These are phyloP conservation scores for Incumbomyces lentus DNA, from an alignment of 2,329 filamentous ascomycete species.

Conservation along the genomic window DNA sequence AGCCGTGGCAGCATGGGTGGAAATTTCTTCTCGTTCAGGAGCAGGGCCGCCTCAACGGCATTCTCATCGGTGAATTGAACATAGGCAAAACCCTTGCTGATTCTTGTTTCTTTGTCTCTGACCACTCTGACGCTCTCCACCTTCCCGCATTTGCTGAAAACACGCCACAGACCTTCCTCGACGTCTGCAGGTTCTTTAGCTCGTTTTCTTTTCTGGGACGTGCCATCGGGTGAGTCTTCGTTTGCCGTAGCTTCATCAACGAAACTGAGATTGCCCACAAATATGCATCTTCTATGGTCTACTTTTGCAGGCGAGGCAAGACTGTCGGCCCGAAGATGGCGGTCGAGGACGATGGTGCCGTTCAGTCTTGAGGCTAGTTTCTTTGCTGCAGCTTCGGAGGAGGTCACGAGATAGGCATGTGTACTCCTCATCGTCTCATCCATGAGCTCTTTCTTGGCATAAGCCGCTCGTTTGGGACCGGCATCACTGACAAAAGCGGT, in stretches of 20 bases:
- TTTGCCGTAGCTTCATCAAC: slow-evolving; percentile 75
- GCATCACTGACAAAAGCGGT: slow-evolving; percentile 68
- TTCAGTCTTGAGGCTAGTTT: slow-evolving; percentile 70
- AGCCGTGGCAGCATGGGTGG: slow-evolving; percentile 85
- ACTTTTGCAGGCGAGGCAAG: slow-evolving; percentile 75
- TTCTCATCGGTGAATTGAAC: slow-evolving; percentile 91
- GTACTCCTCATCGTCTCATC: slow-evolving; percentile 82
- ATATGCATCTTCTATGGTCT: slow-evolving; percentile 83
- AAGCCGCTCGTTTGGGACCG: slow-evolving; percentile 89
- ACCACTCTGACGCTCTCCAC: slow-evolving; percentile 92
- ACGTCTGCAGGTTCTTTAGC: slow-evolving; percentile 67
- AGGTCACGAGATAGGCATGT: slow-evolving; percentile 90
- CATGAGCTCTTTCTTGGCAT: slow-evolving; percentile 82
- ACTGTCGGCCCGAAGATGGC: slow-evolving; percentile 82
- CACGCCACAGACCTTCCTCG: slow-evolving; percentile 85
- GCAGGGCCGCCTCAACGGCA: slow-evolving; percentile 78
- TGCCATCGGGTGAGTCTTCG: slow-evolving; percentile 46
- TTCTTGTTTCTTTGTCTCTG: slow-evolving; percentile 76
- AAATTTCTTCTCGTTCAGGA: slow-evolving; percentile 83
- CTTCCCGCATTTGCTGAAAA: slow-evolving; percentile 64
- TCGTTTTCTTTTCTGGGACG: slow-evolving; percentile 57
- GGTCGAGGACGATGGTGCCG: slow-evolving; percentile 69
- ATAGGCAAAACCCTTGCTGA: slow-evolving; percentile 95
- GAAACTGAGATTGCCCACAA: slow-evolving; percentile 92
- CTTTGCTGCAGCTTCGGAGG: slow-evolving; percentile 61